Base-by-base conservation (phyloP, 1,284 basidiomycete species). In the Cryptococcus sp. region DNA sequence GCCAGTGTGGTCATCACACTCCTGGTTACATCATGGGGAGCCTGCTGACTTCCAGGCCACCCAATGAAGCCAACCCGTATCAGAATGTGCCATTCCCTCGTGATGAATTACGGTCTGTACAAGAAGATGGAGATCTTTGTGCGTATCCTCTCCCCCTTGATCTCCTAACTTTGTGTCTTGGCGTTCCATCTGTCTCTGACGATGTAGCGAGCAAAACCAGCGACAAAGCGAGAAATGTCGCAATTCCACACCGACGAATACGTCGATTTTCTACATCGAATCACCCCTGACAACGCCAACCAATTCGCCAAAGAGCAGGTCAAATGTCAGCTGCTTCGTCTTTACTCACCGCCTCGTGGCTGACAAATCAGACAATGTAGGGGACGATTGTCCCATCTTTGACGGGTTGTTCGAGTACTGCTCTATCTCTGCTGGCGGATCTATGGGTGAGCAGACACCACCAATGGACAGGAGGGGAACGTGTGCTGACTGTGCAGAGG, bases 91-190 rank as follows among this genome's bases (percentile, higher is more conserved):
- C 95, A 99, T 75, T 94, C 92, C 9, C 80, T 99, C 34, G 94
- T 98, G 48, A 98, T 98, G 95, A 98, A 98, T 76, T 98, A 97
- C 69, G 93, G 93, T 22, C 74, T 94, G 16, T 94, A 94, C 76
- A 92, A 92, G 76, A 89, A 90, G 73, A 94, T 94, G 90, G 90
- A 94, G 74, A 94, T 95, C 56, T 93, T 93, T 63, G 90, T 93
- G 66, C 61, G 89, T 79, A 21, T 23, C 6, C 33, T n/a, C 21
- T 12, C 14, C 22, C 14, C 28, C 28, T 31, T 31, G 7, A 14
- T 2, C 22, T 28, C 18, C 19, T 9, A 33, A 28, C 19, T n/a
- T 24, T 12, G 6, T 18, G 21, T 21, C 28, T 31, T 7, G 28
- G 28, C n/a, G n/a, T n/a, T n/a, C n/a, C n/a, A n/a, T n/a, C n/a